Evolutionary conservation across 257 asterid species (phyloP).

Genomic region (Gardenia jasminoides): DNA sequence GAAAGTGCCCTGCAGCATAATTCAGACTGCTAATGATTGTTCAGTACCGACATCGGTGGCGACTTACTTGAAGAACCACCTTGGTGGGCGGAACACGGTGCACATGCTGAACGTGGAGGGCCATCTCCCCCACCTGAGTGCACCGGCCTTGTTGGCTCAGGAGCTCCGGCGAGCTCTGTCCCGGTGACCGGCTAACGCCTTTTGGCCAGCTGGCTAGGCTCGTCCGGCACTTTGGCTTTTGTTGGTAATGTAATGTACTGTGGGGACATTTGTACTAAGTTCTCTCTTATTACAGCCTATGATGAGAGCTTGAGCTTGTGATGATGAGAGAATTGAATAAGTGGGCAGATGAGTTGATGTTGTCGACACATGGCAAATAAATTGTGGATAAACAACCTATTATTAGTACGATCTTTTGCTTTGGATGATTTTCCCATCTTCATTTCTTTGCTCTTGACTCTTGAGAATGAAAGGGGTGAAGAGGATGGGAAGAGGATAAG

Average conservation of each 20-base stretch:
- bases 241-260: too few relatives aligned
- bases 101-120: conserved; percentile 66
- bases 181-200: conserved; percentile 17
- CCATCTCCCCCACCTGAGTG: conserved; percentile 86
- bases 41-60: conserved; percentile 91
- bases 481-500: conserved; percentile 11
- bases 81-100: conserved; percentile 77
- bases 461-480: background rate
- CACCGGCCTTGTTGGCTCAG: conserved; percentile 74
- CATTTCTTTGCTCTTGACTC: background rate
- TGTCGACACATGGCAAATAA: conserved; percentile 28
- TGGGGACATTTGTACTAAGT: background rate
- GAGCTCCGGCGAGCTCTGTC: conserved; percentile 71
- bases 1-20: conserved; percentile 72
- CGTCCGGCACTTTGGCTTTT: too few relatives aligned
- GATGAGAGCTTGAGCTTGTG: background rate
- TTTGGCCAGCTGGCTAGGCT: background rate
- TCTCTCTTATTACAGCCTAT: background rate
- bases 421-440: background rate
- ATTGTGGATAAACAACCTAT: conserved; percentile 12
- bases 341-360: conserved; percentile 6
- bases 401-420: background rate
- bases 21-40: conserved; percentile 76
- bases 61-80: conserved; percentile 61
- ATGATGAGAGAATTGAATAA: conserved; percentile 1